phyloP scores from a whole-genome alignment of 768 basidiomycete species.

The Agaricus subrufescens region DNA sequence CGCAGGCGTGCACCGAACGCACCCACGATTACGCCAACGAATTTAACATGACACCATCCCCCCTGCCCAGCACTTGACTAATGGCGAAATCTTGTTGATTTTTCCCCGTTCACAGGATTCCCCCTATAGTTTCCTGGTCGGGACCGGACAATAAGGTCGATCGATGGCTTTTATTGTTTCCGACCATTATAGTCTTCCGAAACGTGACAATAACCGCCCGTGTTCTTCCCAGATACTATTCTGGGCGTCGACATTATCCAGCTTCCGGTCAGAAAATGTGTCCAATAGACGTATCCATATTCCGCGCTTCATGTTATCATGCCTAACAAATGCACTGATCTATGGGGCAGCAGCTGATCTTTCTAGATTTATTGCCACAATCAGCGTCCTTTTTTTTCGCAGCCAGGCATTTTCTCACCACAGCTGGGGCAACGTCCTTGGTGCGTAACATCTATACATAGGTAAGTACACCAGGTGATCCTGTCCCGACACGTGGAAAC shows the following conservation, averaged over 20 bases:
- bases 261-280: too few species aligned
- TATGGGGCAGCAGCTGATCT: background rate
- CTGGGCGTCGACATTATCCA: too few species aligned
- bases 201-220: too few species aligned
- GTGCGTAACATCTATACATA: slow-evolving; percentile 5
- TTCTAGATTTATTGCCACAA: background rate
- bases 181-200: too few species aligned
- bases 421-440: background rate
- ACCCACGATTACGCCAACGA: slow-evolving; percentile 6
- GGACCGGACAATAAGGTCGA: too few species aligned
- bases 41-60: background rate
- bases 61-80: background rate
- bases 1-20: slow-evolving; percentile 1
- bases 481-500: background rate
- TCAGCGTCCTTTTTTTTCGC: background rate
- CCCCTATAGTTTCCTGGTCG: too few species aligned
- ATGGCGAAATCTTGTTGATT: background rate
- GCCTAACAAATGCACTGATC: too few species aligned
- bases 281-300: too few species aligned
- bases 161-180: too few species aligned
- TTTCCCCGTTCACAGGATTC: background rate
- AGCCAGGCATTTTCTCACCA: background rate
- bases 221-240: too few species aligned
- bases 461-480: background rate
- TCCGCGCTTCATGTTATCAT: too few species aligned